Base-by-base conservation (phyloP, 331 rosid genomes). In the Arachis monticola region DNA sequence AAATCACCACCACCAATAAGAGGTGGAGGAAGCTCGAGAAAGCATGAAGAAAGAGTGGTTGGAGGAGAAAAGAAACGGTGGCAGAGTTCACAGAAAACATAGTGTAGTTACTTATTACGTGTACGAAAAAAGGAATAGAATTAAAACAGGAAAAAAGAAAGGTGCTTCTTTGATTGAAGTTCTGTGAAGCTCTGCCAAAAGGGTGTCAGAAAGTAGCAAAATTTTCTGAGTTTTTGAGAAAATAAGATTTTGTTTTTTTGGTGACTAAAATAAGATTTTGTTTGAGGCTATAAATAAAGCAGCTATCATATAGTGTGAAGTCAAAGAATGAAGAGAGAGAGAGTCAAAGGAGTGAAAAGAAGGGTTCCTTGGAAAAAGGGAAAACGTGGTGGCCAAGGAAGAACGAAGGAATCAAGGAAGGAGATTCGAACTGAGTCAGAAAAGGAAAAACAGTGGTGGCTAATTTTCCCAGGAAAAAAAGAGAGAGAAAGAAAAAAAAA, bases 11-110 rank as follows among this genome's bases (percentile, higher is more conserved):
- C 3, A 93, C 67, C 72, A 91, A 73, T 10, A 84, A 67, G n/a
- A 91, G 13, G 75, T 89, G 96, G 51, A 83, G 35, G 10, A 77
- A 59, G 27, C 77, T 77, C 13, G 98, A 91, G 45, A 90, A 51
- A n/a, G 84, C 83, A 46, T 81, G 97, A 7, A 87, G 73, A 79
- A 84, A 88, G 83, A 77, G 31, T 64, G 87, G 95, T 67, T 85
- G 51, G 1, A 90, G 45, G 59, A 88, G 81, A 76, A 91, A 83
- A 76, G 90, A 83, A 35, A 10, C 67, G n/a, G 82, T 12, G 35
- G 68, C 67, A 62, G 85, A 22, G 72, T 80, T 9, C 87, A 69
- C 51, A 10, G 31, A 41, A 6, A 8, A 14, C 87, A 76, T 79
- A 1, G 68, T 46, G 12, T 1, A 53, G 4, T 5, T 5, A 6